Conservation (phyloP, 768 basidiomycete genomes). For the Phlebiopsis flavidoalba region DNA sequence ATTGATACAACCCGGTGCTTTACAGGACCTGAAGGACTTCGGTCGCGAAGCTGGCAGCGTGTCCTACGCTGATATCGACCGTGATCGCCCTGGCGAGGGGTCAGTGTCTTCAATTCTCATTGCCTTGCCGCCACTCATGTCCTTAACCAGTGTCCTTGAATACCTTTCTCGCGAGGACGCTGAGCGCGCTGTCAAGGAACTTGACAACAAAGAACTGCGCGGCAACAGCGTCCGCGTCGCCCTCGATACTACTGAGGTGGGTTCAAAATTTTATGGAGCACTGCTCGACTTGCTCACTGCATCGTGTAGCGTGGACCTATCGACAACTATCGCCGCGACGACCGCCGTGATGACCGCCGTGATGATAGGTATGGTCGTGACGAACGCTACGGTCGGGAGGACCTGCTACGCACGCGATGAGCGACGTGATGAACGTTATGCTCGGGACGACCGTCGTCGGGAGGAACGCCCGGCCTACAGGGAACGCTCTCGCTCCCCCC, state of each 20-base stretch:
- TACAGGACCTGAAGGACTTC: conserved; percentile 96
- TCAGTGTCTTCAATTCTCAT: conserved; percentile 31
- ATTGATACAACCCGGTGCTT: conserved; percentile 24
- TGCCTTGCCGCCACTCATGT: neutral
- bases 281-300: neutral
- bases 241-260: conserved; percentile 50
- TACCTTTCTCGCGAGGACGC: conserved; percentile 87
- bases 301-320: conserved; percentile 48
- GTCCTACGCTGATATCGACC: conserved; percentile 92
- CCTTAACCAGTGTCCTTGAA: conserved; percentile 69
- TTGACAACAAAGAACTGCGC: conserved; percentile 85
- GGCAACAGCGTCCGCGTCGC: conserved; percentile 75
- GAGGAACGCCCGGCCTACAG: conserved; percentile 48
- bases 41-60: conserved; percentile 92
- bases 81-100: conserved; percentile 84
- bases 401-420: conserved; percentile 30
- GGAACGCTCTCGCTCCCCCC: conserved; percentile 83
- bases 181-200: conserved; percentile 84
- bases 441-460: conserved; percentile 35
- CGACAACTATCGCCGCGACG: conserved; percentile 66
- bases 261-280: conserved; percentile 16
- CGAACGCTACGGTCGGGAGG: conserved; percentile 41
- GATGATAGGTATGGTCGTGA: conserved; percentile 55
- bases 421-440: conserved; percentile 31
- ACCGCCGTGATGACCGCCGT: conserved; percentile 50